These are phyloP conservation scores for Citrus hindsii DNA, from an alignment of 345 rosid genomes.

Conservation along the genomic window DNA sequence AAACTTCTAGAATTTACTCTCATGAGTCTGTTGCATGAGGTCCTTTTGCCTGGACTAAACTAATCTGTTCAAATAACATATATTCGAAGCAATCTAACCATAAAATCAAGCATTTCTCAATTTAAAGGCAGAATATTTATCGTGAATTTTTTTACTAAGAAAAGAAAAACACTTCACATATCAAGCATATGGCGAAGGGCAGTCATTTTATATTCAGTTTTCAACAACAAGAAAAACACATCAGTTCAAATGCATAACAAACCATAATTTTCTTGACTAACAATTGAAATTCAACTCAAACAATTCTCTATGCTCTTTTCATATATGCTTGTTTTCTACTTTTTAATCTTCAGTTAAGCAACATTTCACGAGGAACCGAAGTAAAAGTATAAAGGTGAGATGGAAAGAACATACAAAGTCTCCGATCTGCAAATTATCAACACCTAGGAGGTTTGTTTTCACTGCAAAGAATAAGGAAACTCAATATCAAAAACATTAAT, in stretches of 20 bases:
- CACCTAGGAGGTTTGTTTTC: slow-evolving; percentile 40
- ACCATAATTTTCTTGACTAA: background rate
- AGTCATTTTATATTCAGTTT: background rate
- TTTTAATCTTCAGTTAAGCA: background rate
- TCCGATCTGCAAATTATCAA: slow-evolving; percentile 37
- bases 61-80: background rate
- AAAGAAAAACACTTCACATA: background rate
- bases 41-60: background rate
- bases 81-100: background rate
- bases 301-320: background rate
- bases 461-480: slow-evolving; percentile 37
- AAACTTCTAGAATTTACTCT: background rate
- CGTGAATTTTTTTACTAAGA: background rate
- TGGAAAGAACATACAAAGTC: slow-evolving; percentile 52
- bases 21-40: background rate
- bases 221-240: background rate
- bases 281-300: background rate
- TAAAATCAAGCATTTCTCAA: background rate
- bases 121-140: background rate
- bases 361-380: background rate
- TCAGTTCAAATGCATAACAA: background rate
- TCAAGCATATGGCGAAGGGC: background rate
- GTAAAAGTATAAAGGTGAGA: background rate
- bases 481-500: slow-evolving; percentile 17
- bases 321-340: background rate